A percentile compares a stretch with the other conserved stretches of the same genome.
Conservation (phyloP, 345 rosid genomes). For the Brassica rapa region DNA sequence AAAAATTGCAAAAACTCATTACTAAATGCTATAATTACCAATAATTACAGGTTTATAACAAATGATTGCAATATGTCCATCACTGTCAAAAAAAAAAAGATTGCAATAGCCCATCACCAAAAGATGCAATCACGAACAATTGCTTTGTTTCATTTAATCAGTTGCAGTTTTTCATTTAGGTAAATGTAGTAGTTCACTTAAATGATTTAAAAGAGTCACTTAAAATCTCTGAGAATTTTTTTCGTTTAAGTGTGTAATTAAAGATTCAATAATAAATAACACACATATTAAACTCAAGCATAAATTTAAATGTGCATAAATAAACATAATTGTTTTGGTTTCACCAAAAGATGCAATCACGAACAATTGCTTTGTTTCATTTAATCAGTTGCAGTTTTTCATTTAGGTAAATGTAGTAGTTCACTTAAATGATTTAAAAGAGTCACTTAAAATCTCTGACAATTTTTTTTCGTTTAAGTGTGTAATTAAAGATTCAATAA, state of each 20-base stretch:
- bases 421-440: background rate
- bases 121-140: background rate
- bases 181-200: too few species aligned
- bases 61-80: background rate
- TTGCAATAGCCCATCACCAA: background rate
- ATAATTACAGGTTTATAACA: background rate
- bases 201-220: too few species aligned
- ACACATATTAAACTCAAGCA: too few species aligned
- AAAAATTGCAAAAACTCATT: background rate
- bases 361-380: background rate
- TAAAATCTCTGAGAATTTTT: too few species aligned
- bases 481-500: background rate
- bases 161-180: too few species aligned
- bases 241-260: too few species aligned
- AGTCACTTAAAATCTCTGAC: background rate
- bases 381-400: background rate
- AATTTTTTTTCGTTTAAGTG: background rate
- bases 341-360: background rate
- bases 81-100: too few species aligned
- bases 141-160: background rate
- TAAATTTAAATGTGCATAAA: background rate
- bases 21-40: background rate
- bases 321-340: background rate
- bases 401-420: too few species aligned
- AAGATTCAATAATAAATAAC: too few species aligned